phyloP scores from a whole-genome alignment of 345 rosid species.

The Carallia brachiata region DNA sequence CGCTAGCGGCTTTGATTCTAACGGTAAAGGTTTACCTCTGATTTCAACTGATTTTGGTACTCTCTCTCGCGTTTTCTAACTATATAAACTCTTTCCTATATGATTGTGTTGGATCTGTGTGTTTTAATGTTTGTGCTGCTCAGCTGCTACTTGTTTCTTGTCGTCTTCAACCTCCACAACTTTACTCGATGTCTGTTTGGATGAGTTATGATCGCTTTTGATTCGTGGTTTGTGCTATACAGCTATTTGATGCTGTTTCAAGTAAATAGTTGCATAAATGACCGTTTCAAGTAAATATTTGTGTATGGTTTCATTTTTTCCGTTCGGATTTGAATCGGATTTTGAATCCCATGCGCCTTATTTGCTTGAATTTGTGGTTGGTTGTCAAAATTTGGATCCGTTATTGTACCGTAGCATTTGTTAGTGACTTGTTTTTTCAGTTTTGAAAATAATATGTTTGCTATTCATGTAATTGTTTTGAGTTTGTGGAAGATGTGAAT shows the following conservation, averaged over 20 bases:
- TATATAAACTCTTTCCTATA: background rate
- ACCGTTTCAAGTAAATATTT: no score
- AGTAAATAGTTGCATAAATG: no score
- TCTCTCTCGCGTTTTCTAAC: background rate
- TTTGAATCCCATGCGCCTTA: no score
- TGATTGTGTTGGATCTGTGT: background rate
- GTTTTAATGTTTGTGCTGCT: conserved; percentile 1
- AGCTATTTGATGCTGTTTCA: no score
- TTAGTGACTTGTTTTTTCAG: background rate
- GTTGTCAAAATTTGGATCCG: no score
- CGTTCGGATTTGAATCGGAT: no score
- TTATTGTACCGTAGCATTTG: background rate
- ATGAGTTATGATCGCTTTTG: no score
- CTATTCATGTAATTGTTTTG: background rate
- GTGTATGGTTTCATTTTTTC: no score
- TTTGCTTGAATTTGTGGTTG: no score
- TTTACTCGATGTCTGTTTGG: background rate
- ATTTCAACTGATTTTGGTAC: conserved; percentile 23
- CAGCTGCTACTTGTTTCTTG: background rate
- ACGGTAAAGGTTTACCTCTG: conserved; percentile 56
- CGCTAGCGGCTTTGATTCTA: conserved; percentile 51
- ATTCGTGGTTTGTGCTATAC: no score
- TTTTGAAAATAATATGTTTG: background rate
- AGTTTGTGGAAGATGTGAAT: background rate
- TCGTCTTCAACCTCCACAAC: background rate